Base-by-base conservation (phyloP, 2,329 filamentous ascomycete species). In the Aaosphaeria arxii region DNA sequence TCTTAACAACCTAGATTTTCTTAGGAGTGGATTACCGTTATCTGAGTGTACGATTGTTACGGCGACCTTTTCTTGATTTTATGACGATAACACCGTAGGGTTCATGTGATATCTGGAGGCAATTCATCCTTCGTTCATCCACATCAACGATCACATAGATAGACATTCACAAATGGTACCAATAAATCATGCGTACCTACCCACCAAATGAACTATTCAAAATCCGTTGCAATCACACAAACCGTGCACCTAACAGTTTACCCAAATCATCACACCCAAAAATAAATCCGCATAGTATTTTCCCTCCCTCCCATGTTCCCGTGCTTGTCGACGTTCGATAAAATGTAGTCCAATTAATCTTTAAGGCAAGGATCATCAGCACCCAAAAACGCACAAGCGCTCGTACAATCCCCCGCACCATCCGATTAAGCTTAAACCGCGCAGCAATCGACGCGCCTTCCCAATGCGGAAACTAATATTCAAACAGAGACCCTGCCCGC, bases 401-500 rank as follows among this genome's bases (percentile, higher is more conserved):
- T 17, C 44, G 4, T 29, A 30, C 33, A 35, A 24, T 24, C 17
- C 44, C 45, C 45, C 40, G 45, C 45, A 36, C 39, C 40, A 36
- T 11, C 13, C 28, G 31, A 46, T 50, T 50, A 50, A 50, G 48
- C 48, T 50, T 50, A 50, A 50, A 40, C 17, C 41, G 28, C 30
- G 33, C 48, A 46, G 48, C 13, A 44, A 46, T 50, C 48, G 29
- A 50, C 41, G 17, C 17, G 38, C 4, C 36, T 44, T 46, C 45
- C 48, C 28, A 13, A 36, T 35, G 17, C 38, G 33, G 33, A 9
- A 36, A 36, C 17, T 24, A 24, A 24, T 24, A 3, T 24, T 24
- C 17, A 24, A 24, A 24, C 17, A 24, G 17, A 24, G 17, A 24
- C 17, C 17, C 17, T 24, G 17, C 17, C 17, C 17, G 17, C 17